Evolutionary conservation across 2,329 filamentous ascomycete species (phyloP).

Genomic region (Penicillium palitans): DNA sequence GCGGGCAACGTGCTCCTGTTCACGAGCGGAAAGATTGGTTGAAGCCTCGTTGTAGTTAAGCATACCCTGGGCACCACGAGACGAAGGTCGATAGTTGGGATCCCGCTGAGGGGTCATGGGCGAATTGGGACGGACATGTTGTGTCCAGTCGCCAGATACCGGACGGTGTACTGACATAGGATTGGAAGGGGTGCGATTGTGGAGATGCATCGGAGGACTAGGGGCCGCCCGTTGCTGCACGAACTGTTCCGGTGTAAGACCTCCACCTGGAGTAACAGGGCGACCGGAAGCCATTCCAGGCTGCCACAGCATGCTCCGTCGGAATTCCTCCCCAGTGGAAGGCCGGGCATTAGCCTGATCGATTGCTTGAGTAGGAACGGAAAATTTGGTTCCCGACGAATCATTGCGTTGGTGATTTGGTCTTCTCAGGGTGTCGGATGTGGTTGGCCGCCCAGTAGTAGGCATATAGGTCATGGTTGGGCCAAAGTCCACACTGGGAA

Average conservation of each 20-base stretch:
- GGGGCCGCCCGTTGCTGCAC: slow-evolving; percentile 73
- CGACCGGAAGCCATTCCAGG: slow-evolving; percentile 60
- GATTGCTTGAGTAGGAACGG: slow-evolving; percentile 25
- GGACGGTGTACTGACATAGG: slow-evolving; percentile 41
- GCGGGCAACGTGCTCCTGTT: slow-evolving; percentile 85
- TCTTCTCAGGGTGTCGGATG: slow-evolving; percentile 53
- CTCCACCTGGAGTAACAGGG: slow-evolving; percentile 50
- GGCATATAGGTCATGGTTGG: slow-evolving; percentile 71
- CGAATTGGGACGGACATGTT: slow-evolving; percentile 35
- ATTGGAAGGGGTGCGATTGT: slow-evolving; percentile 61
- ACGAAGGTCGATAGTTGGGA: slow-evolving; percentile 43
- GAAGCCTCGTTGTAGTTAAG: slow-evolving; percentile 55
- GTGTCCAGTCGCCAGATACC: slow-evolving; percentile 43
- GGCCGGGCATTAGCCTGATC: slow-evolving; percentile 41
- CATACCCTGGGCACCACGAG: slow-evolving; percentile 57
- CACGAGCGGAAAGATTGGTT: slow-evolving; percentile 72
- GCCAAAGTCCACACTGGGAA: slow-evolving; percentile 82
- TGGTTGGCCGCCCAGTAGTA: slow-evolving; percentile 55
- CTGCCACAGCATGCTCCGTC: slow-evolving; percentile 75
- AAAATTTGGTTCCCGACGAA: slow-evolving; percentile 32
- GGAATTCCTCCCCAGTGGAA: slow-evolving; percentile 52
- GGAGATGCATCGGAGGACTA: slow-evolving; percentile 57
- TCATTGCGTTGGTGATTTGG: slow-evolving; percentile 34
- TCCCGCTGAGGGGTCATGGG: slow-evolving; percentile 33
- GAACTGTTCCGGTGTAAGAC: slow-evolving; percentile 78